phyloP scores from a whole-genome alignment of 2,329 filamentous ascomycete genomes.

The Aspergillus persii region DNA sequence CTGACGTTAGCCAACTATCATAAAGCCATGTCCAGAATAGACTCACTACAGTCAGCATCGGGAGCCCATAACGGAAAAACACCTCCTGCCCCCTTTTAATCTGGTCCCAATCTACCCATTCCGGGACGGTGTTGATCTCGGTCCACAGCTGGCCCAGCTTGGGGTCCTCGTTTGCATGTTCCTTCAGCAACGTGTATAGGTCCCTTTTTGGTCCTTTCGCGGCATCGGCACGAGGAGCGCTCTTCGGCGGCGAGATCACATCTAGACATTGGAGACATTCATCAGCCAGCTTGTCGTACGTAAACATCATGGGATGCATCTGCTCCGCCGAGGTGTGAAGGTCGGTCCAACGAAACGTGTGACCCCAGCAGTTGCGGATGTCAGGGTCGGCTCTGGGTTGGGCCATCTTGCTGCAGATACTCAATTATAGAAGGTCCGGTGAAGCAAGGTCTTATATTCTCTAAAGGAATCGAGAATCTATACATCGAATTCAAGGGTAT shows the following conservation, averaged over 20 bases:
- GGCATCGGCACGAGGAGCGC: constrained; percentile 4
- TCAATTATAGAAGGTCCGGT: no score
- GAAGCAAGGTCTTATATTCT: background rate
- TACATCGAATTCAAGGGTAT: background rate
- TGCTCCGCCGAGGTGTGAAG: constrained; percentile 62
- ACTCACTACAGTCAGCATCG: constrained; percentile 56
- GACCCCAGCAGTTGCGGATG: constrained; percentile 54
- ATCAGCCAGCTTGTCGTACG: constrained; percentile 68
- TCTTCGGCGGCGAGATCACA: constrained; percentile 53
- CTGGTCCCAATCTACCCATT: constrained; percentile 77
- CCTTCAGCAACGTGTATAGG: constrained; percentile 60
- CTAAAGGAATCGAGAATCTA: background rate
- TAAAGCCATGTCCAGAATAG: background rate
- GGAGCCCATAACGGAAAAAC: constrained; percentile 72
- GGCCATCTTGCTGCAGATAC: background rate
- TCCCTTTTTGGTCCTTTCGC: constrained; percentile 49
- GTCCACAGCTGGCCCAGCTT: constrained; percentile 61
- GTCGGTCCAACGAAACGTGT: constrained; percentile 67
- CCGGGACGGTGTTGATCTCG: constrained; percentile 64
- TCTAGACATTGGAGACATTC: constrained; percentile 65
- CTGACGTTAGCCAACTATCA: background rate
- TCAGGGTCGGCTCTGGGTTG: background rate
- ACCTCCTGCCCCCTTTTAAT: constrained; percentile 72
- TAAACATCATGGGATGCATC: constrained; percentile 59
- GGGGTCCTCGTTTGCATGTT: constrained; percentile 57